phyloP scores from a whole-genome alignment of 2,329 filamentous ascomycete species.

The Phyllosticta citribraziliensis region DNA sequence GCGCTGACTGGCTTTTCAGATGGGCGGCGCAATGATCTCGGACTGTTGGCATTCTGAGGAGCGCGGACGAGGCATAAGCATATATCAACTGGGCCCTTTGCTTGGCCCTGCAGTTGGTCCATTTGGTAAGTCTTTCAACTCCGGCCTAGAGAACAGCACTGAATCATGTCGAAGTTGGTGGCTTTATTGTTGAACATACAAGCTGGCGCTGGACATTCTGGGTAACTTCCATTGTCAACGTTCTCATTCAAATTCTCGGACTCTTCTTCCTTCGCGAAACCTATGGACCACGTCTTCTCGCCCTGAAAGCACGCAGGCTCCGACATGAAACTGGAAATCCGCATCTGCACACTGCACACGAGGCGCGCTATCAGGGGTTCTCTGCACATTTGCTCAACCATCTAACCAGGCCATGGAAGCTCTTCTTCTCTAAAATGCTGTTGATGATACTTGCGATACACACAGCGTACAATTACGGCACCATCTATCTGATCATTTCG shows the following conservation, averaged over 20 bases:
- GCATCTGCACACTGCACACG: conserved; percentile 45
- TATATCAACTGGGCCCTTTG: conserved; percentile 55
- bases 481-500: conserved; percentile 54
- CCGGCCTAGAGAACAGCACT: no score
- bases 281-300: conserved; percentile 34
- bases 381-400: conserved; percentile 21
- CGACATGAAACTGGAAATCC: conserved; percentile 49
- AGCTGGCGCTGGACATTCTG: conserved; percentile 43
- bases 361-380: conserved; percentile 25
- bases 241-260: conserved; percentile 30
- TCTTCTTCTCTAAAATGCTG: conserved; percentile 51
- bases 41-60: conserved; percentile 53
- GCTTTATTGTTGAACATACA: conserved; percentile 34
- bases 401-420: conserved; percentile 45
- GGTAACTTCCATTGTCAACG: conserved; percentile 35
- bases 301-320: conserved; percentile 48
- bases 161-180: conserved; percentile 34
- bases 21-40: conserved; percentile 25
- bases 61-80: conserved; percentile 51
- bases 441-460: conserved; percentile 47
- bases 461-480: conserved; percentile 50
- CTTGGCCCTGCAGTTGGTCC: conserved; percentile 58
- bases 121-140: conserved; percentile 30
- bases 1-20: not conserved
- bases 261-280: conserved; percentile 36